Evolutionary conservation across 768 basidiomycete species (phyloP).

Genomic region (Tylopilus cervinicoccineus): DNA sequence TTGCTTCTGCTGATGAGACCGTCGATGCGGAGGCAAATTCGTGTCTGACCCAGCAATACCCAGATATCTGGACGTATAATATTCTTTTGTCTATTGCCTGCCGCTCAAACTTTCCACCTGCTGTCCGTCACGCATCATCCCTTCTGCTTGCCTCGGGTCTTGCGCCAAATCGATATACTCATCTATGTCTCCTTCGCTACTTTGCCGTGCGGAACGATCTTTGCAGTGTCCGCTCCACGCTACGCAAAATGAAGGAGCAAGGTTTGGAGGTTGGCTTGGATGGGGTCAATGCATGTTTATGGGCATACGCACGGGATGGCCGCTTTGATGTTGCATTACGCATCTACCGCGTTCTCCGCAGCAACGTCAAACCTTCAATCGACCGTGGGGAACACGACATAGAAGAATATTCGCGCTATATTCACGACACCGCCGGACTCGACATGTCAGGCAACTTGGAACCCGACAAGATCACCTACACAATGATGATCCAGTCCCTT

Average conservation of each 20-base stretch:
- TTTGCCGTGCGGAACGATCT: slow-evolving; percentile 47
- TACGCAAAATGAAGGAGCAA: slow-evolving; percentile 50
- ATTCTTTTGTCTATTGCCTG: slow-evolving; percentile 63
- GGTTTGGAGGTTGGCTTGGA: slow-evolving; percentile 54
- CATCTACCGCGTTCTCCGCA: slow-evolving; percentile 63
- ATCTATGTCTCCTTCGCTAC: slow-evolving; percentile 56
- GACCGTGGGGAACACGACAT: slow-evolving; percentile 34
- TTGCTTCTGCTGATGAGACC: slow-evolving; percentile 6
- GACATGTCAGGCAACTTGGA: slow-evolving; percentile 37
- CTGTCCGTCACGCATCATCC: slow-evolving; percentile 49
- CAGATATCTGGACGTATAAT: slow-evolving; percentile 69
- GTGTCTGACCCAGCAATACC: slow-evolving; percentile 25
- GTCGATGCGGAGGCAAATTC: slow-evolving; percentile 5
- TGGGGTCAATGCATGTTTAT: slow-evolving; percentile 66
- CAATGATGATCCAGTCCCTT: slow-evolving; percentile 61
- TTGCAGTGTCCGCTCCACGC: slow-evolving; percentile 49
- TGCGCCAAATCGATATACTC: slow-evolving; percentile 57
- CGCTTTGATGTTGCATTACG: slow-evolving; percentile 52
- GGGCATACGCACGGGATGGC: slow-evolving; percentile 56
- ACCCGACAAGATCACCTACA: slow-evolving; percentile 68
- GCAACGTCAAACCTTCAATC: slow-evolving; percentile 41
- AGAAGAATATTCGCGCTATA: slow-evolving; percentile 32
- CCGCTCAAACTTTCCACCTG: slow-evolving; percentile 39
- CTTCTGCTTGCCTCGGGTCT: slow-evolving; percentile 53
- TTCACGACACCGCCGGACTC: slow-evolving; percentile 45